These are phyloP conservation scores for Terfezia claveryi DNA, from an alignment of 495 filamentous ascomycete species.

Conservation along the genomic window DNA sequence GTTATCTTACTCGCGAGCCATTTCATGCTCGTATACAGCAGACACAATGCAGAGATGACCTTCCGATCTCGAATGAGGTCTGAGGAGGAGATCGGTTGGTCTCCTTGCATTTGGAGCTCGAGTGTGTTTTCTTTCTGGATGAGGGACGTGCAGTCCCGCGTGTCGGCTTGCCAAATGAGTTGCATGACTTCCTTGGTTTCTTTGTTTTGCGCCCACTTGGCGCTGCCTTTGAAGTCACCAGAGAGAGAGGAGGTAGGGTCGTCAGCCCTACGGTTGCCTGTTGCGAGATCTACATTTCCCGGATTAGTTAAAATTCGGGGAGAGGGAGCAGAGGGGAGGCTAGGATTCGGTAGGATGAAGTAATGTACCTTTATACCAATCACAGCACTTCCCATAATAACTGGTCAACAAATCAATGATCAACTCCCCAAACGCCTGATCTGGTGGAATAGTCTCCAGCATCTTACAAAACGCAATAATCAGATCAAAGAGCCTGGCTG, in stretches of 20 bases:
- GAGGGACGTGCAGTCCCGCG: conserved; percentile 3
- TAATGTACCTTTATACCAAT: conserved; percentile 55
- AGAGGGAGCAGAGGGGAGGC: not conserved
- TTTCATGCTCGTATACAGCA: conserved; percentile 92
- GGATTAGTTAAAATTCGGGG: not conserved
- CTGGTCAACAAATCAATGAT: conserved; percentile 74
- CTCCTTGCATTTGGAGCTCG: conserved; percentile 32
- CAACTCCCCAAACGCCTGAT: conserved; percentile 80
- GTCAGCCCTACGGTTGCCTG: not conserved
- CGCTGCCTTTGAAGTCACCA: conserved; percentile 13
- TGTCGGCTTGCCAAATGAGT: conserved; percentile 7
- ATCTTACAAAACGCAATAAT: conserved; percentile 81
- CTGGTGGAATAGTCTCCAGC: conserved; percentile 85
- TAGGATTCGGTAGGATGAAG: not conserved
- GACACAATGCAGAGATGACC: conserved; percentile 56
- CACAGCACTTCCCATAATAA: conserved; percentile 77
- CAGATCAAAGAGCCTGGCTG: conserved; percentile 64
- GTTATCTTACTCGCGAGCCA: conserved; percentile 70
- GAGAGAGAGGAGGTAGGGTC: conserved; percentile 1
- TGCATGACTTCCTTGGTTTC: conserved; percentile 8
- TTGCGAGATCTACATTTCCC: not conserved
- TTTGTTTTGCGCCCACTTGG: conserved; percentile 12
- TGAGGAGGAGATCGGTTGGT: conserved; percentile 39
- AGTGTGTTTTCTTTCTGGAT: conserved; percentile 12
- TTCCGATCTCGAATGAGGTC: conserved; percentile 74